Evolutionary conservation across 1,139 yeast genomes (phyloP).

Genomic region (Hanseniaspora sp.): DNA sequence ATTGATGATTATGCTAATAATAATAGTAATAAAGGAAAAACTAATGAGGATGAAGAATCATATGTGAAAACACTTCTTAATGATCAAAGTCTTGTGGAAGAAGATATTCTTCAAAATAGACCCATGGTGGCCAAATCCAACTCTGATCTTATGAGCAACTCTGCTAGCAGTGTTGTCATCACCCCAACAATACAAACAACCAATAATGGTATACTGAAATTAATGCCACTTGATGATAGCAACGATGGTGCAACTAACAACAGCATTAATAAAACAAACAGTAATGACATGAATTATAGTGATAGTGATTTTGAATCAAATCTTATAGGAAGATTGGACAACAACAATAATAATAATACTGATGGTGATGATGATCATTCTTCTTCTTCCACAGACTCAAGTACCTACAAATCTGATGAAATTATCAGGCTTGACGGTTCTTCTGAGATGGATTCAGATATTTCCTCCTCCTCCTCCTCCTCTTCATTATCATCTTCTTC

Average conservation of each 20-base stretch:
- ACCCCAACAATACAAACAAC: constrained; percentile 9
- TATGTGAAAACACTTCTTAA: constrained; percentile 9
- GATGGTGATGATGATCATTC: not conserved
- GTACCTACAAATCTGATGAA: constrained; percentile 6
- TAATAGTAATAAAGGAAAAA: not conserved
- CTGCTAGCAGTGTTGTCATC: constrained; percentile 12
- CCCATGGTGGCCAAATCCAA: not conserved
- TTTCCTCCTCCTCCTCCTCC: not conserved
- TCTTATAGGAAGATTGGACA: constrained; percentile 10
- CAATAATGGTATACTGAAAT: not conserved
- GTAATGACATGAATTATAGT: constrained; percentile 13
- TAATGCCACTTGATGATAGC: not conserved
- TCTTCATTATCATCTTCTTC: not conserved
- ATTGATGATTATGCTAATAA: not conserved
- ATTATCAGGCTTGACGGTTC: not conserved
- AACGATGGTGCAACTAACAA: not conserved
- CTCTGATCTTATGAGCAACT: constrained; percentile 12
- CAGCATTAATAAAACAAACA: not conserved
- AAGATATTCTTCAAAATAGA: constrained; percentile 4
- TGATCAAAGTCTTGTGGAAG: constrained; percentile 10
- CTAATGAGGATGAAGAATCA: constrained; percentile 11
- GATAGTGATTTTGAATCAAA: constrained; percentile 15
- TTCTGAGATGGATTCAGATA: not conserved
- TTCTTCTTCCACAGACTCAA: not conserved
- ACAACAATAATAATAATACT: not conserved